Evolutionary conservation across 169 alveolate species (phyloP).

Genomic region (Plasmodium falciparum): DNA sequence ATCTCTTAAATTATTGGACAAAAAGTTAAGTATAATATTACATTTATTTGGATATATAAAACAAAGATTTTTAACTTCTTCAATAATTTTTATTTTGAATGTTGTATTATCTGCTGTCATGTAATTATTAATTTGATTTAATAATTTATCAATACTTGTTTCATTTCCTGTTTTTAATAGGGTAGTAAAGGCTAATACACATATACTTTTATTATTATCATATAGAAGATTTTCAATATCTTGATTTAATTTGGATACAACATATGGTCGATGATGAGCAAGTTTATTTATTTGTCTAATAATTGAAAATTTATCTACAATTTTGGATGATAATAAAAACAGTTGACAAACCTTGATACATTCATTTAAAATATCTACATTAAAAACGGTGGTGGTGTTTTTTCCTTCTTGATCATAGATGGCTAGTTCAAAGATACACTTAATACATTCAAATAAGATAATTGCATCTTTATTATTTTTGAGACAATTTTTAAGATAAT

Average conservation of each 20-base stretch:
- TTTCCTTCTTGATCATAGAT: constrained; percentile 11
- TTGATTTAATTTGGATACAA: constrained; percentile 77
- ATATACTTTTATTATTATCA: constrained; percentile 92
- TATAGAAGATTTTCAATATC: constrained; percentile 94
- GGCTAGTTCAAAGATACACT: constrained; percentile 38
- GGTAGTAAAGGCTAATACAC: constrained; percentile 96
- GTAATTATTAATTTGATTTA: constrained; percentile 86
- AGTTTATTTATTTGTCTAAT: constrained; percentile 80
- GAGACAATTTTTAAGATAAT: constrained; percentile 34
- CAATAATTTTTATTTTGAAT: constrained; percentile 93
- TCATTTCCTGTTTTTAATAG: constrained; percentile 97
- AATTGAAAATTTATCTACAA: constrained; percentile 56
- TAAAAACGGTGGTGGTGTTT: constrained; percentile 53
- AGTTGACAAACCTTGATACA: constrained; percentile 67
- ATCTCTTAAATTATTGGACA: constrained; percentile 93
- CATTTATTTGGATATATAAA: constrained; percentile 94
- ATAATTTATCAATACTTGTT: constrained; percentile 93
- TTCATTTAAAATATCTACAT: constrained; percentile 61
- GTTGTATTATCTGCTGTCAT: constrained; percentile 89
- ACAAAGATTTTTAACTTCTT: constrained; percentile 94
- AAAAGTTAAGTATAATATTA: constrained; percentile 90
- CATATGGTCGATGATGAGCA: constrained; percentile 80
- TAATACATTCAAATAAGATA: constrained; percentile 42
- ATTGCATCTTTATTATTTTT: constrained; percentile 41
- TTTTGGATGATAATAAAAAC: constrained; percentile 63